Evolutionary conservation across 257 asterid genomes (phyloP).

Genomic region (Solanum neorickii): DNA sequence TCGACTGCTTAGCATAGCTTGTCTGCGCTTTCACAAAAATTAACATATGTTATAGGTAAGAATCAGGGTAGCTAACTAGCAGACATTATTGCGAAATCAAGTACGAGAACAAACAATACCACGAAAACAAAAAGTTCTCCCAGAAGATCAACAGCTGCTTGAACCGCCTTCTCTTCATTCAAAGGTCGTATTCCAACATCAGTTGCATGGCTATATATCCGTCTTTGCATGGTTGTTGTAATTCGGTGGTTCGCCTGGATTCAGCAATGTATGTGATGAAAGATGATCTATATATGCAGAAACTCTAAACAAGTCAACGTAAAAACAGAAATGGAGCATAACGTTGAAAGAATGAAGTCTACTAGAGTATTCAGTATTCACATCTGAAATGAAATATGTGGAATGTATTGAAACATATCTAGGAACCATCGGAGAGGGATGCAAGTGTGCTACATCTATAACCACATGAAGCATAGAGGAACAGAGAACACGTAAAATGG

Average conservation of each 20-base stretch:
- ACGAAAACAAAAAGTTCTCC: slow-evolving; percentile 82
- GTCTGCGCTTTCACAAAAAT: background rate
- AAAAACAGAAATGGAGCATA: background rate
- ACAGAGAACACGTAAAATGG: background rate
- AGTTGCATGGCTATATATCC: slow-evolving; percentile 85
- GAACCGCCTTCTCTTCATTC: slow-evolving; percentile 95
- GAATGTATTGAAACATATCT: background rate
- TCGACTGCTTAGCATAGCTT: background rate
- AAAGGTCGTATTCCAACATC: slow-evolving; percentile 90
- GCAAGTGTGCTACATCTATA: background rate
- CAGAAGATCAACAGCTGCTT: slow-evolving; percentile 82
- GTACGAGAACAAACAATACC: slow-evolving; percentile 30
- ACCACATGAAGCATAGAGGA: background rate
- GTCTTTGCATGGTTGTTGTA: slow-evolving; percentile 89
- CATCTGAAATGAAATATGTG: background rate
- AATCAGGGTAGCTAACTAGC: background rate
- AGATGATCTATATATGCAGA: background rate
- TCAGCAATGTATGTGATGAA: slow-evolving; percentile 2
- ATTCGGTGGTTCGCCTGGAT: slow-evolving; percentile 76
- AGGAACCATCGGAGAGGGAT: background rate
- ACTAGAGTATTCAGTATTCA: background rate
- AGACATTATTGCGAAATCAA: background rate
- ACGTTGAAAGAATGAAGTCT: background rate
- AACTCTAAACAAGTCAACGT: background rate
- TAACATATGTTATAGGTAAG: background rate